Conservation (phyloP, 1,284 basidiomycete genomes). For the Pholiota adiposa region DNA sequence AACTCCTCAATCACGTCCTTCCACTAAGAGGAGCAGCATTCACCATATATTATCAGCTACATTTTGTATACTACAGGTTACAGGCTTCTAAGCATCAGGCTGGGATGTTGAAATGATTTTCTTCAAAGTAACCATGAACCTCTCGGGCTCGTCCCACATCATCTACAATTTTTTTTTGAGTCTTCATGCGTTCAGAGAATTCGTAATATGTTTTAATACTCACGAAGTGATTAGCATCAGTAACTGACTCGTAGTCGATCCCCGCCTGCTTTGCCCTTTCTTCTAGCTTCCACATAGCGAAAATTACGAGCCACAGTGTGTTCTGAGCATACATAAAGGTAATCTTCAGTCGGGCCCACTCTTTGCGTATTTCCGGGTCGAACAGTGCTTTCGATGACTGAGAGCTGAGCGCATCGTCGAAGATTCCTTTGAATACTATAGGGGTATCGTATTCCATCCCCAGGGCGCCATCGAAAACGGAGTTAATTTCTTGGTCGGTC, state of each 20-base stretch:
- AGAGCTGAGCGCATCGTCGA: neutral
- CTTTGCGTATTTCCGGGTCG: neutral
- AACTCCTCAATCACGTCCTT: too few species aligned
- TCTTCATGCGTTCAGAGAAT: too few species aligned
- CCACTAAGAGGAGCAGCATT: too few species aligned
- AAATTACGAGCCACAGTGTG: slow-evolving; percentile 25
- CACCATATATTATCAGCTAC: too few species aligned
- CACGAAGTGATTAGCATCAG: slow-evolving; percentile 37
- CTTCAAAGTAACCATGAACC: neutral
- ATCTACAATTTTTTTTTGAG: too few species aligned
- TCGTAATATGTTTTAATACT: slow-evolving; percentile 1
- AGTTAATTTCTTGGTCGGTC: slow-evolving; percentile 3
- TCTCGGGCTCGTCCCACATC: too few species aligned
- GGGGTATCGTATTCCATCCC: neutral
- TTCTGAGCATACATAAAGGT: neutral
- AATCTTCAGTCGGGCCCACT: neutral
- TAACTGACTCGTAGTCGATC: slow-evolving; percentile 27
- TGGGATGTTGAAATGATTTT: too few species aligned
- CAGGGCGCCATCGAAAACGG: neutral
- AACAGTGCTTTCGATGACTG: neutral
- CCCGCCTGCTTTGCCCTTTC: slow-evolving; percentile 26
- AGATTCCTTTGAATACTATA: neutral
- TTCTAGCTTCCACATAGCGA: slow-evolving; percentile 31
- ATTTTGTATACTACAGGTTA: too few species aligned
- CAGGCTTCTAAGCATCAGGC: too few species aligned